These are phyloP conservation scores for Fusarium sp. DNA, from an alignment of 2,329 filamentous ascomycete species.

Conservation along the genomic window DNA sequence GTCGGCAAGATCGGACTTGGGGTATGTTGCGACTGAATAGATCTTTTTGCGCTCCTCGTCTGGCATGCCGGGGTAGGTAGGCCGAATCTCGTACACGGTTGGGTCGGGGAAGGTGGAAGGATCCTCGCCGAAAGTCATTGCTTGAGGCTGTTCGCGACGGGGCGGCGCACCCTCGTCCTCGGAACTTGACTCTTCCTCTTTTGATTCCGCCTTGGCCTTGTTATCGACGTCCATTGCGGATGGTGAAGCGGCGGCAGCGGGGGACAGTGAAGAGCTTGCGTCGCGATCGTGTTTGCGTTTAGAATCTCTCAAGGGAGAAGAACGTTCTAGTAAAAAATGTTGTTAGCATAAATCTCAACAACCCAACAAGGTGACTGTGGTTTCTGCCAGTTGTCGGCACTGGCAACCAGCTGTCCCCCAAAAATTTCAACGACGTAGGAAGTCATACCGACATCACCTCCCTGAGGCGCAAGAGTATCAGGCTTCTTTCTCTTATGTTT, in stretches of 20 bases:
- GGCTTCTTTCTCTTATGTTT: slow-evolving; percentile 85
- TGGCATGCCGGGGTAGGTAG: slow-evolving; percentile 75
- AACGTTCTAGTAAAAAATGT: slow-evolving; percentile 54
- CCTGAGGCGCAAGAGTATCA: slow-evolving; percentile 64
- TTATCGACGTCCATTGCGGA: slow-evolving; percentile 67
- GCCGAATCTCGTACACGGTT: slow-evolving; percentile 90
- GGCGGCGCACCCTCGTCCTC: slow-evolving; percentile 68
- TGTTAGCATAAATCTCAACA: slow-evolving; percentile 20
- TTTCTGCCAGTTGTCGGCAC: slow-evolving; percentile 15
- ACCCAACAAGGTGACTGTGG: neutral
- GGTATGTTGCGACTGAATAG: slow-evolving; percentile 85
- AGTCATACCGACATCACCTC: slow-evolving; percentile 45
- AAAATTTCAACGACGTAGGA: neutral
- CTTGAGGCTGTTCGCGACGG: slow-evolving; percentile 72
- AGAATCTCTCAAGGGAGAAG: slow-evolving; percentile 61
- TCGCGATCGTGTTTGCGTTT: slow-evolving; percentile 63
- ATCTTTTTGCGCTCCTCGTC: slow-evolving; percentile 88
- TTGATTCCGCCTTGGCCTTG: slow-evolving; percentile 53
- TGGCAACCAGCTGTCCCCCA: neutral
- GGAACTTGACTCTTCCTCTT: slow-evolving; percentile 60
- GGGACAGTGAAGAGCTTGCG: slow-evolving; percentile 67
- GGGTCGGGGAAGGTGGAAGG: slow-evolving; percentile 91
- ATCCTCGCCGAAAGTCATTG: slow-evolving; percentile 90
- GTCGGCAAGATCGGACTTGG: slow-evolving; percentile 78
- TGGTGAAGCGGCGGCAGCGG: slow-evolving; percentile 59